These are phyloP conservation scores for Aureobasidium sp. DNA, from an alignment of 2,329 filamentous ascomycete genomes.

Conservation along the genomic window DNA sequence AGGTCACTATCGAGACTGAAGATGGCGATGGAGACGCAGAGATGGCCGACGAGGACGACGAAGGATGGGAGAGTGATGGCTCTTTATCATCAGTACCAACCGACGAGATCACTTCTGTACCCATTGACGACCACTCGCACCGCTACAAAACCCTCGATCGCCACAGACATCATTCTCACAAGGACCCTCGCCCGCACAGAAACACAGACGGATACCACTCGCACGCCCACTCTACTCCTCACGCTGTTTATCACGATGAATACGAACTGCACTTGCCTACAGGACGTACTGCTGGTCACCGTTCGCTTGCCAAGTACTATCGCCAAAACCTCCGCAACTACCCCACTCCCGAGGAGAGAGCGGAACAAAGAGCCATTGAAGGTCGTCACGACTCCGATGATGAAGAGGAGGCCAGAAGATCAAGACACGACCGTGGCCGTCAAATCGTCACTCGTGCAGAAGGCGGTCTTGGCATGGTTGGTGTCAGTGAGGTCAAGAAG, in stretches of 20 bases:
- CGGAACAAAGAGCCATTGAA: conserved; percentile 57
- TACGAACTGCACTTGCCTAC: conserved; percentile 90
- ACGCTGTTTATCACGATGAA: conserved; percentile 82
- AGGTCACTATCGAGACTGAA: conserved; percentile 38
- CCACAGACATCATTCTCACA: conserved; percentile 68
- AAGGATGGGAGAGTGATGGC: conserved; percentile 94
- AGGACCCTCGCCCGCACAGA: conserved; percentile 64
- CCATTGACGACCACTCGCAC: conserved; percentile 63
- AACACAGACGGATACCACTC: conserved; percentile 74
- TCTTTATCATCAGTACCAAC: conserved; percentile 77
- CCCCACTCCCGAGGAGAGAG: conserved; percentile 69
- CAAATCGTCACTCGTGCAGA: conserved; percentile 58
- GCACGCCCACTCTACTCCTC: conserved; percentile 64
- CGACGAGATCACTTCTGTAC: conserved; percentile 72
- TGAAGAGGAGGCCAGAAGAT: conserved; percentile 31
- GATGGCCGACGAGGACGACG: conserved; percentile 52
- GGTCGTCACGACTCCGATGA: conserved; percentile 40
- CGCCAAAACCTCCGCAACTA: conserved; percentile 86
- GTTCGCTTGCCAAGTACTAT: conserved; percentile 80
- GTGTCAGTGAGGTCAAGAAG: conserved; percentile 70
- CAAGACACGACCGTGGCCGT: conserved; percentile 27
- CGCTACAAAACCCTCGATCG: conserved; percentile 66
- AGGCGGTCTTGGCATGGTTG: conserved; percentile 68
- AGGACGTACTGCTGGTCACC: conserved; percentile 82
- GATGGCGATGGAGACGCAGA: conserved; percentile 50